Base-by-base conservation (phyloP, 208 protist genomes). In the Leishmania tarentolae region DNA sequence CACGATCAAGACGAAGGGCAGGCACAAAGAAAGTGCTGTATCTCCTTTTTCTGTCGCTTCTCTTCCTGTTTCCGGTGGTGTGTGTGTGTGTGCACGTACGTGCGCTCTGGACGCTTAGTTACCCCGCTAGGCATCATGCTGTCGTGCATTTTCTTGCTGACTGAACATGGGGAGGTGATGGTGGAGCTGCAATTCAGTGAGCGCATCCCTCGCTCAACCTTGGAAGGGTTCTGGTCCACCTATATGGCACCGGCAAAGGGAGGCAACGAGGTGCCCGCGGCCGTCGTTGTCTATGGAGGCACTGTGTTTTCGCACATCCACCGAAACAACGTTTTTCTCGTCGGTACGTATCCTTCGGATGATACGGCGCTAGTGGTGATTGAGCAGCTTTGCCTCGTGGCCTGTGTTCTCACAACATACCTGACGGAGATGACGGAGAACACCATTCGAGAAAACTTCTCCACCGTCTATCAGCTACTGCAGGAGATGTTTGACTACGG, bases 401-500 rank as follows among this genome's bases (percentile, higher is more conserved):
- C 87, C 59, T 80, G 86, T 21, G 87, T 91, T 15, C 76, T 98
- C 15, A 87, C 92, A 46, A 61, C 76, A n/a, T 98, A 98, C 81
- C 77, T 98, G 40, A 90, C 89, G 40, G 89, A 94, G 72, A 52
- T 98, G 3, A 91, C 88, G 1, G 94, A 98, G 81, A 87, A 88
- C 72, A 93, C 88, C 1, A 69, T 98, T 40, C 86, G 95, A 6
- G 93, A 98, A 61, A 96, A 98, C 80, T 98, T 98, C 77, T 95
- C 96, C 6, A 86, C 91, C 46, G 90, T 97, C 19, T 98, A 96
- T 83, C 95, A 98, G 85, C 81, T 98, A 2, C 83, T 98, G 53
- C 93, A 98, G 79, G 95, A 98, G 86, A 88, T 98, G 44, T 86
- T 98, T 68, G 95, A 98, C 84, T 92, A 95, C 81, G 97, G 97